phyloP scores from a whole-genome alignment of 352 stramenopile species.

The Phytophthora vignae region DNA sequence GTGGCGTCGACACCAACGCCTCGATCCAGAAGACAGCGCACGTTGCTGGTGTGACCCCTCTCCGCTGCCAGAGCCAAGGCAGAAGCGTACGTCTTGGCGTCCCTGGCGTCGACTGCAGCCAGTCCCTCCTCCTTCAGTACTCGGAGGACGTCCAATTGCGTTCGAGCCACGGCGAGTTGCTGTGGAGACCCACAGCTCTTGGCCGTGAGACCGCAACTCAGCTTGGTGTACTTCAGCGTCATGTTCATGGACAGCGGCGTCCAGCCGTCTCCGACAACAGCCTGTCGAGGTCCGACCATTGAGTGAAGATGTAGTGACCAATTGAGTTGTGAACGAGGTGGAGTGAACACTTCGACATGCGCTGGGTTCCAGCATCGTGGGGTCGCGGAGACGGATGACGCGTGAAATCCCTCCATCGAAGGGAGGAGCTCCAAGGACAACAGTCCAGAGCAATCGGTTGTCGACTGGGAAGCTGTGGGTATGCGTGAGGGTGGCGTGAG shows the following conservation, averaged over 20 bases:
- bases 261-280: conserved; percentile 25
- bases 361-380: conserved; percentile 4
- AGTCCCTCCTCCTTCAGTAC: conserved; percentile 39
- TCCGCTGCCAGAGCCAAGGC: conserved; percentile 24
- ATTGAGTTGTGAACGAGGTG: conserved; percentile 18
- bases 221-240: conserved; percentile 27
- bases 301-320: background rate
- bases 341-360: background rate
- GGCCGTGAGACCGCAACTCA: conserved; percentile 19
- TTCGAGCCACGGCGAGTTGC: conserved; percentile 26
- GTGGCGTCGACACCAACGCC: conserved; percentile 24
- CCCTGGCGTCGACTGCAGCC: conserved; percentile 11
- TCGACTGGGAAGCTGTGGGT: background rate
- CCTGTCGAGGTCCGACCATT: conserved; percentile 7
- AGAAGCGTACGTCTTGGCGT: conserved; percentile 25
- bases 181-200: conserved; percentile 5
- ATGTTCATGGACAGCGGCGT: conserved; percentile 32
- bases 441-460: conserved; percentile 28
- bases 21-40: conserved; percentile 34
- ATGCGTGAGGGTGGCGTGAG: background rate
- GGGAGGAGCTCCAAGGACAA: conserved; percentile 16
- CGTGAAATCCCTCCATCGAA: conserved; percentile 3
- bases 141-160: conserved; percentile 32
- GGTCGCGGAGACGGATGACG: conserved; percentile 21
- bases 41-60: conserved; percentile 30